Evolutionary conservation across 2,329 filamentous ascomycete genomes (phyloP), one percentile per base, ranked within the genome.

Genomic region (Sarocladium oryzae): DNA sequence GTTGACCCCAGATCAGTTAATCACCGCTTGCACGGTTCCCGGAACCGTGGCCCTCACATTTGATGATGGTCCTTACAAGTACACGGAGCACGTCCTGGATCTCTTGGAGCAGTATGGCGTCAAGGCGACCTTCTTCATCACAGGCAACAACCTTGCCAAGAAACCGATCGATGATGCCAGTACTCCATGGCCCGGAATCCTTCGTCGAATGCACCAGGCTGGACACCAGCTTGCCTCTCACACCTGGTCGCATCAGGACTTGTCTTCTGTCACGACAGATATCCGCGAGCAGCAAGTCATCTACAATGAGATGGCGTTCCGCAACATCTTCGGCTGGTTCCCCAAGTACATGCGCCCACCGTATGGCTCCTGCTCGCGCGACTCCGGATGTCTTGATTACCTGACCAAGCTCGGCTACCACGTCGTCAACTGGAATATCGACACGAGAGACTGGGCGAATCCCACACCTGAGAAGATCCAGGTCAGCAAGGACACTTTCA

Each of bases 361-460:
- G 0, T 74, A 69, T 53, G 68, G 73, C 3, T 70, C 70, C 51
- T 76, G 73, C 61, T 65, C 62, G 43, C 53, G 54, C 8, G 59
- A 52, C 6, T 70, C 69, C n/a, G 72, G 67, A 18, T 74, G 72
- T 54, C 59, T 66, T 37, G 55, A 57, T 3, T 59, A 66, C 26
- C 57, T 74, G 57, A 60, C 56, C 2, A 56, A 56, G 21, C 60
- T 81, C 24, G 76, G 74, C 36, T 83, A 82, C 63, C 77, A 82
- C 58, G 63, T 81, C 55, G 69, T 76, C 53, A 77, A 76, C 58
- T 78, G 76, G 56, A 75, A 81, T 58, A 63, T 83, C 11, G 80
- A 84, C 60, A 84, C 81, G 15, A 76, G 81, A 55, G 81, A 84
- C 63, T 83, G 79, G 59, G 67, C 77, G 57, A 74, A 80, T 56